Percentiles rank a stretch among this genome's conserved stretches.
Conservation (phyloP, 1,139 yeast species). For the Geotrichum europaeum region DNA sequence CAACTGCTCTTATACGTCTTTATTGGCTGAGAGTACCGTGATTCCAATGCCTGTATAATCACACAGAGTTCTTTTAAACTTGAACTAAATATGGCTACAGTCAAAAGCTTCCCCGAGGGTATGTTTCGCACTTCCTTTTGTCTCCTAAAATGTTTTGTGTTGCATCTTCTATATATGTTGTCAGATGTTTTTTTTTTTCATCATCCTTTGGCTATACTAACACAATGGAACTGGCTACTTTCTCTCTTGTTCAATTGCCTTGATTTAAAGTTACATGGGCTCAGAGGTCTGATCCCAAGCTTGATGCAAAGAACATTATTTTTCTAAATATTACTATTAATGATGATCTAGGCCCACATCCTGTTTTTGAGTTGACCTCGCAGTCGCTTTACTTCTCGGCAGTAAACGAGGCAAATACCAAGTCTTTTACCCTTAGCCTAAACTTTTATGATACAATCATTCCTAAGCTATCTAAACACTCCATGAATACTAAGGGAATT, state of each 20-base stretch:
- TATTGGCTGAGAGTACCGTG: neutral
- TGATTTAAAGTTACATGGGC: constrained; percentile 71
- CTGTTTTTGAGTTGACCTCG: constrained; percentile 57
- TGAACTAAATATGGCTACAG: neutral
- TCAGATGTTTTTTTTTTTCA: neutral
- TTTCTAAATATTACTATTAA: constrained; percentile 63
- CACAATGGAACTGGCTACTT: neutral
- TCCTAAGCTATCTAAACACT: constrained; percentile 53
- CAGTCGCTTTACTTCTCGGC: constrained; percentile 54
- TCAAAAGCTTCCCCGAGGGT: neutral
- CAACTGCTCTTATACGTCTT: neutral
- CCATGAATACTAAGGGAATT: constrained; percentile 67
- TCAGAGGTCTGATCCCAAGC: constrained; percentile 77
- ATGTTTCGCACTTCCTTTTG: neutral
- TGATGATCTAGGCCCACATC: constrained; percentile 55
- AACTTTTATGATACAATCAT: constrained; percentile 73
- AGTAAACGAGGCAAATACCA: constrained; percentile 20
- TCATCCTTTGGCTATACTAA: neutral
- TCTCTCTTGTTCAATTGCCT: neutral
- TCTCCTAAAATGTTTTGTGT: neutral
- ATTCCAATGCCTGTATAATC: neutral
- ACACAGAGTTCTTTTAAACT: neutral
- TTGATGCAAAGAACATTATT: constrained; percentile 64
- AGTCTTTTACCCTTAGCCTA: constrained; percentile 51
- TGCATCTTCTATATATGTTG: neutral